These are phyloP conservation scores for Artemisia tridentata DNA, from an alignment of 129 eudicot species.

Conservation along the genomic window DNA sequence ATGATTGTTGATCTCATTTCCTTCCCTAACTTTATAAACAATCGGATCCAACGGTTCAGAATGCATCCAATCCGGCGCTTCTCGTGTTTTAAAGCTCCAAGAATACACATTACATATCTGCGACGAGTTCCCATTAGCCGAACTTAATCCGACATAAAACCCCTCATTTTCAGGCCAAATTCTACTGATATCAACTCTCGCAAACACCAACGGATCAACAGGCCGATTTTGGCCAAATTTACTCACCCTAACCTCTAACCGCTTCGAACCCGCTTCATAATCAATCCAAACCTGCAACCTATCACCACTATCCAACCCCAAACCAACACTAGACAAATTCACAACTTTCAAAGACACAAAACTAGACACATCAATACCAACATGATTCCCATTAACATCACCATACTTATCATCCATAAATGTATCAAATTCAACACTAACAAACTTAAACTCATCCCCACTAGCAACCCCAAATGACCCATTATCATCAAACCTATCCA, in stretches of 20 bases:
- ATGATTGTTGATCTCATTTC: conserved; percentile 18
- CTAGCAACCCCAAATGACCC: conserved; percentile 58
- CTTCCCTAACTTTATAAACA: conserved; percentile 15
- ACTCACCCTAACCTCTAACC: conserved; percentile 62
- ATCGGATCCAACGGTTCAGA: conserved; percentile 83
- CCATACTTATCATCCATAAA: conserved; percentile 47
- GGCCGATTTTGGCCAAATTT: conserved; percentile 56
- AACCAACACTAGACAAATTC: conserved; percentile 47
- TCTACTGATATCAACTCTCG: conserved; percentile 50
- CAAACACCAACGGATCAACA: conserved; percentile 47
- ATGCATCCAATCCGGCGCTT: conserved; percentile 76
- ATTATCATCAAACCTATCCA: conserved; percentile 43
- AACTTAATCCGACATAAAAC: conserved; percentile 57
- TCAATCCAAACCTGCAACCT: conserved; percentile 84
- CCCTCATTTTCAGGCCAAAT: conserved; percentile 53
- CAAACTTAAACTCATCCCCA: conserved; percentile 32
- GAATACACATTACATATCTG: conserved; percentile 60
- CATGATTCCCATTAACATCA: conserved; percentile 66
- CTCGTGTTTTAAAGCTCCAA: conserved; percentile 63
- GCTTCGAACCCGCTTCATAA: conserved; percentile 59
- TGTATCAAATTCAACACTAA: conserved; percentile 75
- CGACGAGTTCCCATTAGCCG: conserved; percentile 58
- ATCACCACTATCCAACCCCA: conserved; percentile 54
- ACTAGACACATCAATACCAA: conserved; percentile 53
- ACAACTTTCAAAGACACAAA: conserved; percentile 52